Percentiles rank a stretch among this genome's conserved stretches.
Conservation (phyloP, 1,139 yeast species). For the Spencermartinsiella ligniputridi region DNA sequence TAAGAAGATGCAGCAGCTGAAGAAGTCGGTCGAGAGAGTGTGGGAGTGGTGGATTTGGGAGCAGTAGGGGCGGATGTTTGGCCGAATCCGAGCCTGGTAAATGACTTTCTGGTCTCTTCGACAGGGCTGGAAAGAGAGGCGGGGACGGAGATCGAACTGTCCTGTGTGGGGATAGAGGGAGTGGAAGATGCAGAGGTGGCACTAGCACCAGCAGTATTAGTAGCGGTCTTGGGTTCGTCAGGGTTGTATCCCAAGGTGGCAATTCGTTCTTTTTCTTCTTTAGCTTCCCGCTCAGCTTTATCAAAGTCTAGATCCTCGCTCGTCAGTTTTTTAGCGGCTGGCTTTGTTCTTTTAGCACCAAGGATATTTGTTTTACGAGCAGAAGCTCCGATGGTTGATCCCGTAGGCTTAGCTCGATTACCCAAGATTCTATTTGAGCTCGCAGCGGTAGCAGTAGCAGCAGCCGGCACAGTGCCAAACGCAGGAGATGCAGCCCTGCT, state of each 20-base stretch:
- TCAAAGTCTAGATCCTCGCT: conserved; percentile 80
- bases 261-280: conserved; percentile 73
- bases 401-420: conserved; percentile 25
- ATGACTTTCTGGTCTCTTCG: conserved; percentile 21
- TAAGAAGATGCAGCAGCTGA: conserved; percentile 41
- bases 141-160: conserved; percentile 11
- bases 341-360: conserved; percentile 29
- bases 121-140: conserved; percentile 15
- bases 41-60: conserved; percentile 16
- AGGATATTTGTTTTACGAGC: conserved; percentile 25
- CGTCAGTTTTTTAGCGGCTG: conserved; percentile 41
- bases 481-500: conserved; percentile 23
- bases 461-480: conserved; percentile 16
- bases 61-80: conserved; percentile 32
- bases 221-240: conserved; percentile 35
- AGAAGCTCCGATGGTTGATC: conserved; percentile 23
- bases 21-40: conserved; percentile 24
- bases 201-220: conserved; percentile 34
- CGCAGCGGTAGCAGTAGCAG: conserved; percentile 19
- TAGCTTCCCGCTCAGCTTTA: conserved; percentile 82
- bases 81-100: conserved; percentile 36
- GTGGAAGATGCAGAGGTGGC: conserved; percentile 22
- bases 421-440: conserved; percentile 24
- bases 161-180: conserved; percentile 24
- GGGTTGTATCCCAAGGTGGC: conserved; percentile 71